Conservation (phyloP, 768 basidiomycete species). For the Rhodotorula toruloides region DNA sequence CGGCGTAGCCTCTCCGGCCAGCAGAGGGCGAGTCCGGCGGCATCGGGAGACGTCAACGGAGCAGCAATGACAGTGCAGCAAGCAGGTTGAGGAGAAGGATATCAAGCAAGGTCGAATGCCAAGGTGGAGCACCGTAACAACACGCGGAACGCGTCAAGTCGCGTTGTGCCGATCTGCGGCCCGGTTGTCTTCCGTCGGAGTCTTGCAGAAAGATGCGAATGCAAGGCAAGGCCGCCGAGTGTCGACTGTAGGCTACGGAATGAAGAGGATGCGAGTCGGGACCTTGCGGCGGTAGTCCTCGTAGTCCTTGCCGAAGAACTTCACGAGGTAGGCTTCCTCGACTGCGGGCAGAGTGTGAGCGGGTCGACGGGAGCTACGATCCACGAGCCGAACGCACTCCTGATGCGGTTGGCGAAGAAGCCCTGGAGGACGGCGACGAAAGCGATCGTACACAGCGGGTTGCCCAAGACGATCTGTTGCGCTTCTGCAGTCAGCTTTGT, state of each 20-base stretch:
- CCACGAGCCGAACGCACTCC: slow-evolving; percentile 55
- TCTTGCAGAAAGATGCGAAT: too few relatives aligned
- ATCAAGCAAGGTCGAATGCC: too few relatives aligned
- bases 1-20: too few relatives aligned
- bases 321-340: slow-evolving; percentile 71
- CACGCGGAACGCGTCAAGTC: not conserved
- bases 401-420: slow-evolving; percentile 78
- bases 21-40: too few relatives aligned
- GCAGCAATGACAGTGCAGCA: too few relatives aligned
- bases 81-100: too few relatives aligned
- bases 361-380: not conserved
- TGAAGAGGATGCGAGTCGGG: slow-evolving; percentile 81
- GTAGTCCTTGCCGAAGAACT: slow-evolving; percentile 88
- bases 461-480: slow-evolving; percentile 65
- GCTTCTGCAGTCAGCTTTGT: rapidly evolving
- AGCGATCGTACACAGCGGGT: slow-evolving; percentile 64
- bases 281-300: slow-evolving; percentile 66
- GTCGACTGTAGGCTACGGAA: slow-evolving; percentile 51
- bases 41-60: too few relatives aligned
- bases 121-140: not conserved
- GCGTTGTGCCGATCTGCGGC: not conserved
- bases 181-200: too few relatives aligned
- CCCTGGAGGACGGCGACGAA: slow-evolving; percentile 69
- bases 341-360: slow-evolving; percentile 52
- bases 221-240: not conserved